Evolutionary conservation across 1,284 basidiomycete species (phyloP).

Genomic region (Exobasidium cylindrosporum): DNA sequence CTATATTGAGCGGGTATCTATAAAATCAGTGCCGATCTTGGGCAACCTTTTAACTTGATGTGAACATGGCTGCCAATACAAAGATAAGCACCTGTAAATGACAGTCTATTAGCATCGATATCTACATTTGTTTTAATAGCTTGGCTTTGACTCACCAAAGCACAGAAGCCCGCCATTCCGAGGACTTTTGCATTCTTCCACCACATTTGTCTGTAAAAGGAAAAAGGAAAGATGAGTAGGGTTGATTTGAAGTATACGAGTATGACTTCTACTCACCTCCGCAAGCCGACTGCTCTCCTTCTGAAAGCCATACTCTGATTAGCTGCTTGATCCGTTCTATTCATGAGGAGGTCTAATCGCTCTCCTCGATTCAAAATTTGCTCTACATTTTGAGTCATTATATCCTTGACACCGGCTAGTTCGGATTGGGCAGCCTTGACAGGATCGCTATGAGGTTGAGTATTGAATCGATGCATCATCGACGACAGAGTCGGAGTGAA

Average conservation of each 20-base stretch:
- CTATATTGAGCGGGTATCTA: background rate
- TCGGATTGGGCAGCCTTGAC: slow-evolving; percentile 84
- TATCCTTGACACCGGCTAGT: slow-evolving; percentile 87
- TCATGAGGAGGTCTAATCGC: slow-evolving; percentile 88
- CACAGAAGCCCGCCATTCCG: slow-evolving; percentile 70
- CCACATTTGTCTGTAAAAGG: slow-evolving; percentile 76
- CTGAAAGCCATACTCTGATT: slow-evolving; percentile 94
- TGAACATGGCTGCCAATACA: slow-evolving; percentile 12
- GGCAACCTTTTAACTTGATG: background rate
- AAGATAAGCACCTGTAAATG: slow-evolving; percentile 12
- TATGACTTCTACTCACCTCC: slow-evolving; percentile 48
- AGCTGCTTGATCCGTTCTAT: slow-evolving; percentile 95
- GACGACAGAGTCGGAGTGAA: slow-evolving; percentile 22
- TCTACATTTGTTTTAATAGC: too few species aligned
- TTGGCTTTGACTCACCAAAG: slow-evolving; percentile 72
- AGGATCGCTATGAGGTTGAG: slow-evolving; percentile 84
- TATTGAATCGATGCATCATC: slow-evolving; percentile 71
- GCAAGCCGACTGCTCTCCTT: slow-evolving; percentile 77
- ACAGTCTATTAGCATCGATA: background rate
- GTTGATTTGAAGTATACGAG: background rate
- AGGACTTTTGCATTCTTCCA: slow-evolving; percentile 72
- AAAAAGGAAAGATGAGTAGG: background rate
- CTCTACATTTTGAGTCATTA: slow-evolving; percentile 71
- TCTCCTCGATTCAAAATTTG: slow-evolving; percentile 91
- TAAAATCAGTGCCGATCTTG: too few species aligned